phyloP scores from a whole-genome alignment of 1,139 yeast genomes.

The Casaregolazyma lundiana region DNA sequence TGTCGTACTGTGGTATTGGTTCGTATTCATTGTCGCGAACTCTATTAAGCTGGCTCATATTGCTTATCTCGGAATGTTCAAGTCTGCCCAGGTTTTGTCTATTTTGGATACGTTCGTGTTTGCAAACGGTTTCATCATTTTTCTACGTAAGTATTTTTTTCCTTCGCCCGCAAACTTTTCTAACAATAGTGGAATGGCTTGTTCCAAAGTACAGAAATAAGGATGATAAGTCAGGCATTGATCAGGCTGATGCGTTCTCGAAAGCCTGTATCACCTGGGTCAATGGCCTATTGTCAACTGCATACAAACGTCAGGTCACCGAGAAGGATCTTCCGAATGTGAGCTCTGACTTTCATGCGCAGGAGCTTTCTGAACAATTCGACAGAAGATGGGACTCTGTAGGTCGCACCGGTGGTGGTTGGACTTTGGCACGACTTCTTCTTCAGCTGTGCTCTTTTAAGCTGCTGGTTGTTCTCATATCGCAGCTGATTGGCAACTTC shows the following conservation, averaged over 20 bases:
- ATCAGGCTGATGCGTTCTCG: slow-evolving; percentile 76
- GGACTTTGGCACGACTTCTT: slow-evolving; percentile 11
- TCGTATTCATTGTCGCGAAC: slow-evolving; percentile 44
- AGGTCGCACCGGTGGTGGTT: slow-evolving; percentile 9
- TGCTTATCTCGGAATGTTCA: slow-evolving; percentile 9
- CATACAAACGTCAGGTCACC: slow-evolving; percentile 62
- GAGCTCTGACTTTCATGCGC: slow-evolving; percentile 57
- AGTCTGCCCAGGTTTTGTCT: not conserved
- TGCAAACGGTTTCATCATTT: slow-evolving; percentile 9
- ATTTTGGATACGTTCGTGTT: slow-evolving; percentile 9
- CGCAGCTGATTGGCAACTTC: slow-evolving; percentile 65
- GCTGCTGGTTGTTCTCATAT: slow-evolving; percentile 55
- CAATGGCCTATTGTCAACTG: slow-evolving; percentile 75
- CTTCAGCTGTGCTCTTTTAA: slow-evolving; percentile 57
- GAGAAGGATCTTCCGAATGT: slow-evolving; percentile 75
- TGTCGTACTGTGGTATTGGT: slow-evolving; percentile 67
- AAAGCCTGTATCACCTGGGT: slow-evolving; percentile 80
- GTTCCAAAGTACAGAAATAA: slow-evolving; percentile 16
- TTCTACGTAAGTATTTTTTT: slow-evolving; percentile 6
- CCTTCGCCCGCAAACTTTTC: not conserved
- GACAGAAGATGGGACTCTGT: slow-evolving; percentile 50
- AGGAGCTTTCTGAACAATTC: slow-evolving; percentile 44
- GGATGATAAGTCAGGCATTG: slow-evolving; percentile 31
- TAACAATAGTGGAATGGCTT: slow-evolving; percentile 17
- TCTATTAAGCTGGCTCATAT: slow-evolving; percentile 41